phyloP scores from a whole-genome alignment of 257 asterid species.

The Craterostigma plantagineum region DNA sequence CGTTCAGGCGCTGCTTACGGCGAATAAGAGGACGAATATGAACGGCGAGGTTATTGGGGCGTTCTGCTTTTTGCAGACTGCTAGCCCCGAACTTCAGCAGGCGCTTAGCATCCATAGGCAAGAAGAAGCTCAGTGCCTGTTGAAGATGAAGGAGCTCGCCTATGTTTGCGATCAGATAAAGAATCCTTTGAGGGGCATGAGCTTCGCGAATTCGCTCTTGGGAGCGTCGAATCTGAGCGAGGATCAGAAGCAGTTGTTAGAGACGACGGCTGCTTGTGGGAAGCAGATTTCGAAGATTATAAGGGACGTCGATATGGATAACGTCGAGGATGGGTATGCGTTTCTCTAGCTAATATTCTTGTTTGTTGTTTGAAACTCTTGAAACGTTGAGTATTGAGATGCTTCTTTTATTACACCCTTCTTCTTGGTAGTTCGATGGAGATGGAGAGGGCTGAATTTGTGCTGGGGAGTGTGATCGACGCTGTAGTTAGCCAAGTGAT shows the following conservation, averaged over 20 bases:
- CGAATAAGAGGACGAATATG: conserved; percentile 41
- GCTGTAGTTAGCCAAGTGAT: conserved; percentile 90
- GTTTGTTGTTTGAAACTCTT: too few species aligned
- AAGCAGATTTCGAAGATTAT: conserved; percentile 72
- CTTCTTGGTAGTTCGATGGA: conserved; percentile 29
- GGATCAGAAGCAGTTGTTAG: conserved; percentile 64
- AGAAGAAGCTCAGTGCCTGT: conserved; percentile 34
- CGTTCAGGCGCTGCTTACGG: conserved; percentile 28
- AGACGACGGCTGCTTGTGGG: conserved; percentile 81
- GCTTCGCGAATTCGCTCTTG: conserved; percentile 61
- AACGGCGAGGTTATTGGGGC: conserved; percentile 70
- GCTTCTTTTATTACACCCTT: too few species aligned
- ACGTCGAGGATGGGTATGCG: conserved; percentile 23
- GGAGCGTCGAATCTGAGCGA: conserved; percentile 52
- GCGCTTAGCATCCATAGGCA: conserved; percentile 41
- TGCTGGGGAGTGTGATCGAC: conserved; percentile 63
- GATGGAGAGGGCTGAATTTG: conserved; percentile 54
- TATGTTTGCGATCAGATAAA: conserved; percentile 69
- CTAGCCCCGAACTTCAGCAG: conserved; percentile 56
- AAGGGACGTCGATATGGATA: conserved; percentile 51
- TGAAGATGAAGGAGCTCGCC: conserved; percentile 69
- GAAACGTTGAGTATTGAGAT: too few species aligned
- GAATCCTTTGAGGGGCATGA: conserved; percentile 66
- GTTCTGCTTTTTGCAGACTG: conserved; percentile 78
- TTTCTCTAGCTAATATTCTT: too few species aligned